These are phyloP conservation scores for Phaseolus lunatus DNA, from an alignment of 306 rosid genomes.

Conservation along the genomic window DNA sequence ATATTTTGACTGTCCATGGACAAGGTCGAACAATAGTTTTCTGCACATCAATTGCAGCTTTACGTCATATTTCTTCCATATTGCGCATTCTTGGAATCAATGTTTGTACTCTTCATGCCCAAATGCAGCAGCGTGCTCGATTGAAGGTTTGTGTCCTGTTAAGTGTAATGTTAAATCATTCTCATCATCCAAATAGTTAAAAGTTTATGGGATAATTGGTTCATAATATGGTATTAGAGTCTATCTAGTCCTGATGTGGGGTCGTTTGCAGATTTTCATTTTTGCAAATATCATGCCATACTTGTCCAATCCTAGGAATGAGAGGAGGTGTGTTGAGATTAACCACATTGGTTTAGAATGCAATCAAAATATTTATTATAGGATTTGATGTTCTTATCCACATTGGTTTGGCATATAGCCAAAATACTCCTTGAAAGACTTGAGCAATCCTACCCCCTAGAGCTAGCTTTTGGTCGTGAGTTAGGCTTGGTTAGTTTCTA, in stretches of 20 bases:
- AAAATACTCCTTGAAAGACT: not conserved
- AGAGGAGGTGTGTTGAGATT: not conserved
- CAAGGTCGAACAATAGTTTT: constrained; percentile 92
- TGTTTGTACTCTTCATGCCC: constrained; percentile 89
- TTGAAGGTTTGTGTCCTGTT: constrained; percentile 67
- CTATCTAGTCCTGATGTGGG: not conserved
- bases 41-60: constrained; percentile 90
- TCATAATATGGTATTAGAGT: not conserved
- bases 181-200: not conserved
- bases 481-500: not conserved
- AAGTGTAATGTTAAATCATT: not conserved
- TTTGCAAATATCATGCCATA: not conserved
- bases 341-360: not conserved
- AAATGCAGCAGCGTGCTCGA: constrained; percentile 93
- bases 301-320: not conserved
- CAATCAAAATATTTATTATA: not conserved
- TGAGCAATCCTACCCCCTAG: not conserved
- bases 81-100: constrained; percentile 75
- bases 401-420: not conserved
- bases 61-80: constrained; percentile 85
- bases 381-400: not conserved
- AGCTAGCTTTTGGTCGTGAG: not conserved
- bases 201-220: not conserved
- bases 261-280: not conserved
- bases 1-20: constrained; percentile 84